Evolutionary conservation across 192 early-diverging fungal genomes (phyloP).

Genomic region (Mortierella alpina): DNA sequence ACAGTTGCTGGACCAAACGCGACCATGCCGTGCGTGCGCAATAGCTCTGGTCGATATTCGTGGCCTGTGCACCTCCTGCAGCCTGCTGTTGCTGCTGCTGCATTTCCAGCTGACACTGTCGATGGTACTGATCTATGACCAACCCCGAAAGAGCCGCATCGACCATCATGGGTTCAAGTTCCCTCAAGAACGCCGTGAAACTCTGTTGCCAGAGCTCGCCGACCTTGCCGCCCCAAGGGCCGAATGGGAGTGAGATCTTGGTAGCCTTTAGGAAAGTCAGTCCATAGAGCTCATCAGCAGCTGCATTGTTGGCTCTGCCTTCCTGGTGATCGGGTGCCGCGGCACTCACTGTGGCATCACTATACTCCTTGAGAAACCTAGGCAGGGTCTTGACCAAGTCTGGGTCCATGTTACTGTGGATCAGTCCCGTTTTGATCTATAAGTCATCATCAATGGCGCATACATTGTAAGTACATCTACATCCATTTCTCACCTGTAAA

Average conservation of each 20-base stretch:
- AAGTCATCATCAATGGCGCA: not conserved
- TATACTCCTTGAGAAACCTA: slow-evolving; percentile 35
- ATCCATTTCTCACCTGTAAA: no score
- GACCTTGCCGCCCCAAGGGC: slow-evolving; percentile 45
- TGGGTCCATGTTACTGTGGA: slow-evolving; percentile 50
- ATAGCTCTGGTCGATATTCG: slow-evolving; percentile 29
- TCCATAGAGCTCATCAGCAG: slow-evolving; percentile 20
- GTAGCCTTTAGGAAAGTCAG: slow-evolving; percentile 23
- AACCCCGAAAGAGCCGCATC: slow-evolving; percentile 46
- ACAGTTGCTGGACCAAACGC: slow-evolving; percentile 22
- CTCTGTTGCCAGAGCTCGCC: slow-evolving; percentile 47
- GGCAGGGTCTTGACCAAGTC: slow-evolving; percentile 41
- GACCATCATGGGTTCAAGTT: slow-evolving; percentile 45
- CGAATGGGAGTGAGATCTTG: slow-evolving; percentile 44
- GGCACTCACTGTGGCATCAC: slow-evolving; percentile 22
- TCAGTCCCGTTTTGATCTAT: slow-evolving; percentile 52
- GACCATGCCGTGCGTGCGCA: slow-evolving; percentile 42
- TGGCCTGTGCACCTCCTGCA: slow-evolving; percentile 3
- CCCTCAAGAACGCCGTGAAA: slow-evolving; percentile 32
- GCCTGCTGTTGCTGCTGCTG: not conserved
- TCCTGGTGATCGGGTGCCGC: not conserved
- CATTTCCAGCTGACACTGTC: slow-evolving; percentile 37
- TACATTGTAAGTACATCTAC: no score
- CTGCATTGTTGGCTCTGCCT: not conserved
- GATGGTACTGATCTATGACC: slow-evolving; percentile 51